A percentile compares a stretch with the other conserved stretches of the same genome.
These are phyloP conservation scores for Dactylellina parvicollis DNA, from an alignment of 2,329 filamentous ascomycete genomes.

Conservation along the genomic window DNA sequence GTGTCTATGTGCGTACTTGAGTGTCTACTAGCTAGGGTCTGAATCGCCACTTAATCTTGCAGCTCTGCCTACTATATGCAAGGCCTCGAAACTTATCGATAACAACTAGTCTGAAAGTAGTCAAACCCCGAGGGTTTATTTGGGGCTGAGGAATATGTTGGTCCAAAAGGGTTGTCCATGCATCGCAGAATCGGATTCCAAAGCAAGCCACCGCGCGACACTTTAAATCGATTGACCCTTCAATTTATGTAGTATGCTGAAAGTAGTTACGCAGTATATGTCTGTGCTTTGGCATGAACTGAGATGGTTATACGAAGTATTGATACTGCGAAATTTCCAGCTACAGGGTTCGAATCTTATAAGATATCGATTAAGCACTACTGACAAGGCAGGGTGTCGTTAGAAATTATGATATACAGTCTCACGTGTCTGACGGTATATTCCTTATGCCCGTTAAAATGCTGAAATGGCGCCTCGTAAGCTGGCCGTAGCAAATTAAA, in stretches of 20 bases:
- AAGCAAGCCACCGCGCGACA: background rate
- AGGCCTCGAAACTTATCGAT: background rate
- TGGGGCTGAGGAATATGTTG: conserved; percentile 17
- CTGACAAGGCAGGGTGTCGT: no score
- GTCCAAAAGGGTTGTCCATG: background rate
- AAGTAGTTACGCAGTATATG: background rate
- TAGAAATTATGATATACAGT: no score
- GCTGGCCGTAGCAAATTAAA: conserved; percentile 4
- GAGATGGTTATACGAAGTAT: background rate
- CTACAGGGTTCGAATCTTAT: conserved; percentile 6
- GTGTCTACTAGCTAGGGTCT: no score
- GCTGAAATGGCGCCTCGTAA: conserved; percentile 18
- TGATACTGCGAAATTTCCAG: background rate
- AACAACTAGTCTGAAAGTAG: conserved; percentile 4
- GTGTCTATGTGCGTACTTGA: no score
- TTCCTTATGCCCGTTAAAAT: conserved; percentile 23
- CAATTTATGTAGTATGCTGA: no score
- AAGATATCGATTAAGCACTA: background rate
- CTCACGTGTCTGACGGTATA: background rate
- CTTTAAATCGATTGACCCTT: background rate
- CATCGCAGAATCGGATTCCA: conserved; percentile 44
- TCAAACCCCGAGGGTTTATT: background rate
- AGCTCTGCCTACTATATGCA: no score
- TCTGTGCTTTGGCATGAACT: conserved; percentile 1
- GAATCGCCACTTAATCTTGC: no score